These are phyloP conservation scores for Tetradesmus obliquus DNA, from an alignment of 139 green algal species.

Conservation along the genomic window DNA sequence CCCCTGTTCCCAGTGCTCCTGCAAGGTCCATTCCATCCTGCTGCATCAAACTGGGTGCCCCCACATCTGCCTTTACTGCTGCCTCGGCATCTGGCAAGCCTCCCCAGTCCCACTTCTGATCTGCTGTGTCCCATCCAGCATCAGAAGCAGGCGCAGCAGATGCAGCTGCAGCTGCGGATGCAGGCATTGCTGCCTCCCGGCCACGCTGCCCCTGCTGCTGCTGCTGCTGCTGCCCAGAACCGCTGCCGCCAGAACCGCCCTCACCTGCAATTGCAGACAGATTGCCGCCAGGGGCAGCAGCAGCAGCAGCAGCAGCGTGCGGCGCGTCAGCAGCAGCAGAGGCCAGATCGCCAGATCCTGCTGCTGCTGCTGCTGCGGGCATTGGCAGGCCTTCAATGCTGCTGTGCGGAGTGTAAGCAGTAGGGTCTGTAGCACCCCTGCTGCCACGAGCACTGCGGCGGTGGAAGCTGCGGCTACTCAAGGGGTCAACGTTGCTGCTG, in stretches of 20 bases:
- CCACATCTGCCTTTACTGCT: neutral
- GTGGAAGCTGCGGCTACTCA: neutral
- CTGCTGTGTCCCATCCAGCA: neutral
- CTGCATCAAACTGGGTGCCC: neutral
- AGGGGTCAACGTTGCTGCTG: neutral
- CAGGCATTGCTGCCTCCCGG: neutral
- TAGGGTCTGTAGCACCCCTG: neutral
- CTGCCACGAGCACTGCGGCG: neutral
- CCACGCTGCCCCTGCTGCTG: neutral
- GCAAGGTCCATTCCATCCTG: neutral
- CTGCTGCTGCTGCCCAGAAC: neutral
- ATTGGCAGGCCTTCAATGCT: neutral
- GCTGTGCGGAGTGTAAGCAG: neutral
- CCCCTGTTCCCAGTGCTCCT: neutral
- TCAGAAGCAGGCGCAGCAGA: neutral
- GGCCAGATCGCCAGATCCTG: neutral
- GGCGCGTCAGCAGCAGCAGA: neutral
- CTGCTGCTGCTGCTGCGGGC: neutral
- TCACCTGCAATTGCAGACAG: neutral
- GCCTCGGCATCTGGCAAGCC: neutral
- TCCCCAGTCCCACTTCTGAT: neutral
- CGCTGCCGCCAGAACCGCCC: neutral
- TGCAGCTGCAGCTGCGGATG: neutral
- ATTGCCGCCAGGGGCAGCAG: neutral
- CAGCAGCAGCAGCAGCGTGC: neutral